Percentiles rank a stretch among this genome's conserved stretches.
phyloP scores from a whole-genome alignment of 2,329 filamentous ascomycete genomes.

The Epichloe glyceriae region DNA sequence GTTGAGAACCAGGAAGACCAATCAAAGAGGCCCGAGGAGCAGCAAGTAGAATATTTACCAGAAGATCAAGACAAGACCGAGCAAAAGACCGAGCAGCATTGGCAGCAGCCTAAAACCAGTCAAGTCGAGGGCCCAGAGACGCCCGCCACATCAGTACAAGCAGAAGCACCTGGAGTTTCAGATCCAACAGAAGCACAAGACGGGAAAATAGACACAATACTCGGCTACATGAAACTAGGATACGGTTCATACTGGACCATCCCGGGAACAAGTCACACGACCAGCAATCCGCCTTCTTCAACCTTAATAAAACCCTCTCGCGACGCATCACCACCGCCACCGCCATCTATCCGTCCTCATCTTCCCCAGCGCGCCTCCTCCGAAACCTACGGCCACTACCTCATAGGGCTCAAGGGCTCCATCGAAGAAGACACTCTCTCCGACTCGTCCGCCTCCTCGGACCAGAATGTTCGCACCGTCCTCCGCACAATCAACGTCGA shows the following conservation, averaged over 20 bases:
- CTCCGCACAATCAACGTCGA: slow-evolving; percentile 57
- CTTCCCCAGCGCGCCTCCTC: slow-evolving; percentile 11
- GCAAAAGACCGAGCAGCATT: neutral
- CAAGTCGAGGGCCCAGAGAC: neutral
- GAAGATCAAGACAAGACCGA: neutral
- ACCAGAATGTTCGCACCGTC: slow-evolving; percentile 41
- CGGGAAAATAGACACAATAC: slow-evolving; percentile 39
- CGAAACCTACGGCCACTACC: slow-evolving; percentile 35
- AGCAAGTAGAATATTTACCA: neutral
- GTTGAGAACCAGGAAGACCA: neutral
- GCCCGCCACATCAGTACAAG: neutral
- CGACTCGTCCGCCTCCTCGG: slow-evolving; percentile 14
- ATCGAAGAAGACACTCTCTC: slow-evolving; percentile 34
- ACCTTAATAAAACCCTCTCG: slow-evolving; percentile 1
- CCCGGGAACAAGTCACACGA: slow-evolving; percentile 12
- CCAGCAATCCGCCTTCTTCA: slow-evolving; percentile 6
- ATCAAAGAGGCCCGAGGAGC: neutral
- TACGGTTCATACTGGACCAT: slow-evolving; percentile 56
- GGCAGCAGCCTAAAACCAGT: neutral
- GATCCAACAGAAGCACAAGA: slow-evolving; percentile 14
- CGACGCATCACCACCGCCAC: neutral
- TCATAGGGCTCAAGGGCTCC: slow-evolving; percentile 56
- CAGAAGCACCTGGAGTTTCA: neutral
- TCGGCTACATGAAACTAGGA: slow-evolving; percentile 53
- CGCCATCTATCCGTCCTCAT: slow-evolving; percentile 4